These are phyloP conservation scores for Dipteronia dyeriana DNA, from an alignment of 345 rosid species.

Conservation along the genomic window DNA sequence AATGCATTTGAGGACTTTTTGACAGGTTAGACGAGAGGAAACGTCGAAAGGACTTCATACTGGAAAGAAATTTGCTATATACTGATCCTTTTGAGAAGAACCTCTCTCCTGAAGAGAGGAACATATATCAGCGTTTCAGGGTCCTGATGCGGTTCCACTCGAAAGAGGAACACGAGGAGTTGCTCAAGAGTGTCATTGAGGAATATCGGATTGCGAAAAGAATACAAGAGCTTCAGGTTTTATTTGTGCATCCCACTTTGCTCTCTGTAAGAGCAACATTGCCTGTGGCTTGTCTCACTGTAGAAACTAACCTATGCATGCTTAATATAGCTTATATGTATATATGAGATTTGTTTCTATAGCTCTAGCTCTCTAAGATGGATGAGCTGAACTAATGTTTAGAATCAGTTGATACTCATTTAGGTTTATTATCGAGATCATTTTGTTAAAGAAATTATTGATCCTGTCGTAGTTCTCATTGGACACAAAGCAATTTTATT, in stretches of 20 bases:
- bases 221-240: conserved; percentile 90
- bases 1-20: conserved; percentile 23
- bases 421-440: not conserved
- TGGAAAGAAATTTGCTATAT: conserved; percentile 81
- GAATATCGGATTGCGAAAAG: conserved; percentile 70
- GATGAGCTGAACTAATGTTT: not conserved
- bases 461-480: not conserved
- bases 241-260: conserved; percentile 15
- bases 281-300: not conserved
- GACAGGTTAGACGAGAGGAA: conserved; percentile 96
- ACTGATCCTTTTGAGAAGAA: conserved; percentile 69
- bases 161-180: conserved; percentile 81
- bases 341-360: not conserved
- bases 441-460: not conserved
- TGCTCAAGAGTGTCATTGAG: conserved; percentile 64
- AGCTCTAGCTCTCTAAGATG: not conserved
- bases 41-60: conserved; percentile 83
- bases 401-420: not conserved
- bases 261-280: not conserved
- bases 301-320: not conserved
- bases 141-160: conserved; percentile 85
- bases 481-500: not conserved
- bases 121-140: conserved; percentile 63
- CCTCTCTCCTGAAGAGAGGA: conserved; percentile 71
- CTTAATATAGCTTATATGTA: conserved; percentile 1